Percentiles rank a stretch among this genome's conserved stretches.
Conservation (phyloP, 129 eudicot genomes). For the Oenanthe sinensis region DNA sequence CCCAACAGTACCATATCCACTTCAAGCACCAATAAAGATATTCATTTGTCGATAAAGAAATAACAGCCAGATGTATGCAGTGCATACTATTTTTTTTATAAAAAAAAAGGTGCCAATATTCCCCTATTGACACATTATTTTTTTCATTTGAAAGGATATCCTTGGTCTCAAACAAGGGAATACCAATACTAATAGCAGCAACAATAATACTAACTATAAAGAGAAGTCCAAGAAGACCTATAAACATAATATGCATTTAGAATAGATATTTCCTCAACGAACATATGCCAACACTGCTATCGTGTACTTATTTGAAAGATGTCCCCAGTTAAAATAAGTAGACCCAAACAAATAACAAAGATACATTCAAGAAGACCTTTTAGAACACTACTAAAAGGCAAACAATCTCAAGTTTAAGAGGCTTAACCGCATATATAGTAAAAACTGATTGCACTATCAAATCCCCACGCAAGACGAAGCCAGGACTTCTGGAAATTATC, state of each 20-base stretch:
- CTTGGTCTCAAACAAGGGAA: background rate
- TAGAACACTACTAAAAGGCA: background rate
- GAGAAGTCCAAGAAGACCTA: background rate
- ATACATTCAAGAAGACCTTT: background rate
- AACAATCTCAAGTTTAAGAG: conserved; percentile 7
- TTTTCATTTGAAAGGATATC: background rate
- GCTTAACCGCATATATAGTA: conserved; percentile 83
- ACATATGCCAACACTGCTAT: too few relatives aligned
- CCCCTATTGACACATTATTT: background rate
- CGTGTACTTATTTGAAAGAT: too few relatives aligned
- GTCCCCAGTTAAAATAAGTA: background rate
- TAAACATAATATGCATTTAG: background rate
- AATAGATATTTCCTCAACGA: background rate
- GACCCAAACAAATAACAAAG: background rate
- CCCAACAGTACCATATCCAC: conserved; percentile 3
- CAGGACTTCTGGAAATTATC: conserved; percentile 73
- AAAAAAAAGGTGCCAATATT: background rate
- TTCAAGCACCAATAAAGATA: background rate
- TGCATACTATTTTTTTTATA: background rate
- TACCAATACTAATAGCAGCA: background rate
- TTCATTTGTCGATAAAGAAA: background rate
- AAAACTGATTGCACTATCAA: conserved; percentile 70
- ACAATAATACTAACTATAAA: too few relatives aligned
- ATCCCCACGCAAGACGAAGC: conserved; percentile 89
- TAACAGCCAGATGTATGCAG: background rate